Conservation (phyloP, 192 early-diverging fungal species). For the Coemansia pectinata region DNA sequence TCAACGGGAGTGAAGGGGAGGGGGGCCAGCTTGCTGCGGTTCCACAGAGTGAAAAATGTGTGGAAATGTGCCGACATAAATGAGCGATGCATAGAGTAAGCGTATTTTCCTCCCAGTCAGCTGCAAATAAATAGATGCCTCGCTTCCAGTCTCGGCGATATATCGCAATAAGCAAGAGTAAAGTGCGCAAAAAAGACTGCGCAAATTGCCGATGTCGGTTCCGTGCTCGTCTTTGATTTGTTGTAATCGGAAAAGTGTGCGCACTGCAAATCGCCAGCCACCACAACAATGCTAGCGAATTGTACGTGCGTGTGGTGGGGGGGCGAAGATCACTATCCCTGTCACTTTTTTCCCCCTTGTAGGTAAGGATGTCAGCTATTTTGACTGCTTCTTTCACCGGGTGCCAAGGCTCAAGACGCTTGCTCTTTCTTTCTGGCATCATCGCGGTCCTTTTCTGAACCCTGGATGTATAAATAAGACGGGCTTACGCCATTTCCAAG, state of each 20-base stretch:
- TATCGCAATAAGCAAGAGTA: too few species aligned
- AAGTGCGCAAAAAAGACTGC: background rate
- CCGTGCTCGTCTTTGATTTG: slow-evolving; percentile 1
- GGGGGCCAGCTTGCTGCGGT: background rate
- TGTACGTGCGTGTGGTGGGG: background rate
- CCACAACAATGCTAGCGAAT: background rate
- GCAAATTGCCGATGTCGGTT: background rate
- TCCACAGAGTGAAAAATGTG: background rate
- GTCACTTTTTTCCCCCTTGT: background rate
- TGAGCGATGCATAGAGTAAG: background rate
- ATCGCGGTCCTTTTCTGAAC: background rate
- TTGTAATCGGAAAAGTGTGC: background rate
- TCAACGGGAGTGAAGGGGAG: background rate
- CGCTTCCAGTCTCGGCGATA: background rate
- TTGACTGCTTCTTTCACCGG: background rate
- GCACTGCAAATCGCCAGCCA: background rate
- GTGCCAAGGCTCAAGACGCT: background rate
- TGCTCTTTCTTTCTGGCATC: background rate
- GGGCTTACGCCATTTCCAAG: background rate
- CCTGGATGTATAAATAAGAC: background rate
- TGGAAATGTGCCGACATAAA: background rate
- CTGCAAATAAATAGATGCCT: background rate
- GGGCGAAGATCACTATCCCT: background rate
- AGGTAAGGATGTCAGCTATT: background rate
- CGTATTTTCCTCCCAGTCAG: background rate